phyloP scores from a whole-genome alignment of 306 rosid genomes.

The Mimosa pudica region DNA sequence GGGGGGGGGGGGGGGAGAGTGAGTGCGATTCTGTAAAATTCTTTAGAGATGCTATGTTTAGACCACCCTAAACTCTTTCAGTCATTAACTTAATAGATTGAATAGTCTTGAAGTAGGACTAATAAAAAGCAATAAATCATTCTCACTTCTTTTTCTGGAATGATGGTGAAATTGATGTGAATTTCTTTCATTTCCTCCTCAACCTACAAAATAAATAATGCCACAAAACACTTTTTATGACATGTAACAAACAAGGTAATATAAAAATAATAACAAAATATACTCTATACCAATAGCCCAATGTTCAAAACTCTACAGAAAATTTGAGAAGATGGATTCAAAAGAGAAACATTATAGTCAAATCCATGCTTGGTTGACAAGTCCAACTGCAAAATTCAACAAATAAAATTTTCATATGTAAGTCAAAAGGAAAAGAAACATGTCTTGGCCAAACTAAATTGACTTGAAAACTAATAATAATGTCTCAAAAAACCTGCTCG shows the following conservation, averaged over 20 bases:
- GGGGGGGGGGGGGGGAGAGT: conserved; percentile 41
- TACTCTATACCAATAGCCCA: conserved; percentile 64
- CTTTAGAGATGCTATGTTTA: too few species aligned
- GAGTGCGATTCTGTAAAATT: not conserved
- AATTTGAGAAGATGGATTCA: conserved; percentile 70
- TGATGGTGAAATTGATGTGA: too few species aligned
- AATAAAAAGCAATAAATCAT: too few species aligned
- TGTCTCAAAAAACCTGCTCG: conserved; percentile 59
- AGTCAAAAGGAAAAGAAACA: not conserved
- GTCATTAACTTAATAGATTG: too few species aligned
- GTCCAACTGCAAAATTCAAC: conserved; percentile 57
- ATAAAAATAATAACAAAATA: conserved; percentile 8
- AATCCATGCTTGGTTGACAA: conserved; percentile 70
- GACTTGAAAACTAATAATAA: not conserved
- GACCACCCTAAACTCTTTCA: too few species aligned
- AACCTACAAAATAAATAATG: too few species aligned
- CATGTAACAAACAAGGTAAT: not conserved
- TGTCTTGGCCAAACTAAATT: not conserved
- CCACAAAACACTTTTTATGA: too few species aligned
- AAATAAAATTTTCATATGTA: not conserved
- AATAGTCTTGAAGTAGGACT: too few species aligned
- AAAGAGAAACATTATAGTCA: conserved; percentile 56
- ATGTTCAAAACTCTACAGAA: conserved; percentile 62
- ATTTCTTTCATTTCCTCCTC: too few species aligned
- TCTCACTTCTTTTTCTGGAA: too few species aligned